These are phyloP conservation scores for Mentha longifolia DNA, from an alignment of 257 asterid genomes.

Conservation along the genomic window DNA sequence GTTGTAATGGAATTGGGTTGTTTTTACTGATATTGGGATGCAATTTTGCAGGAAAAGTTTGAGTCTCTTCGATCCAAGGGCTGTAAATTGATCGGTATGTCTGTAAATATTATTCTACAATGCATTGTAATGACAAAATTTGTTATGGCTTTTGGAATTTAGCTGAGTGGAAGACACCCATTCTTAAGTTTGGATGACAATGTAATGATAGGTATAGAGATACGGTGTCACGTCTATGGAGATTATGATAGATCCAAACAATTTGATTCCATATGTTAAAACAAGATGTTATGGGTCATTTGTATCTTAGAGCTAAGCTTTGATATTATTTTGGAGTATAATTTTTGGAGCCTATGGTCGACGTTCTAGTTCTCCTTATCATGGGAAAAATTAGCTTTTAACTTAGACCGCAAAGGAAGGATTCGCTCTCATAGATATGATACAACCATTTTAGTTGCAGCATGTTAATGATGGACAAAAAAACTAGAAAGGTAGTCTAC, in stretches of 20 bases:
- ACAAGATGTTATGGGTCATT: constrained; percentile 2
- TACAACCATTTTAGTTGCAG: not conserved
- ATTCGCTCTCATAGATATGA: constrained; percentile 2
- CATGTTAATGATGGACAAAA: not conserved
- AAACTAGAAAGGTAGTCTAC: not conserved
- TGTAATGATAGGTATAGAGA: not conserved
- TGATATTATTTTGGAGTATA: not conserved
- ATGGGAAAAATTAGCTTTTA: not conserved
- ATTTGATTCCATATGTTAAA: not conserved
- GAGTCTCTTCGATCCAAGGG: constrained; percentile 80
- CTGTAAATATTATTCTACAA: constrained; percentile 4
- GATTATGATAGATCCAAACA: not conserved
- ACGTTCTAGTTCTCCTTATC: constrained; percentile 21
- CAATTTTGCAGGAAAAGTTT: constrained; percentile 73
- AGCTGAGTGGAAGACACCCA: not conserved
- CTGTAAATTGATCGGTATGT: constrained; percentile 86
- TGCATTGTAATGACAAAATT: not conserved
- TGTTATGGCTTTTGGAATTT: constrained; percentile 23
- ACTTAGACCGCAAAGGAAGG: constrained; percentile 4
- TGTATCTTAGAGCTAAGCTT: constrained; percentile 11
- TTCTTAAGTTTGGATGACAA: constrained; percentile 18
- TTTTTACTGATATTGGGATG: constrained; percentile 17
- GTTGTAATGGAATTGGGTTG: constrained; percentile 14
- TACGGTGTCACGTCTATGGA: constrained; percentile 1
- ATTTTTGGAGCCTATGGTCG: constrained; percentile 1